These are phyloP conservation scores for Pulveroboletus sp. DNA, from an alignment of 768 basidiomycete species.

Conservation along the genomic window DNA sequence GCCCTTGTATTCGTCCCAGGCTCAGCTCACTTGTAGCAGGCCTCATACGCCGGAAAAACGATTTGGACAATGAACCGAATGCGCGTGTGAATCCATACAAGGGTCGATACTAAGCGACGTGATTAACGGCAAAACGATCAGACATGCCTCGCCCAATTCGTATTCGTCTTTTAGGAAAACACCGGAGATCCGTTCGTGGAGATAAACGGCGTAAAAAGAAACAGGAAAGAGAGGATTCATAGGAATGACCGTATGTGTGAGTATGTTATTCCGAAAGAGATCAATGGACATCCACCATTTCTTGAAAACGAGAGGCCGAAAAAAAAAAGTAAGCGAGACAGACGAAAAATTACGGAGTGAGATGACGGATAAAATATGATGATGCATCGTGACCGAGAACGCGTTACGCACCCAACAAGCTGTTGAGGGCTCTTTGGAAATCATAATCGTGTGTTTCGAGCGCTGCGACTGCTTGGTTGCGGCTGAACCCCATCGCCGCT, in stretches of 20 bases:
- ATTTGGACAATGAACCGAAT: conserved; percentile 4
- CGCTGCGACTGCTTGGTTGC: conserved; percentile 77
- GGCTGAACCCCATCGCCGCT: conserved; percentile 87
- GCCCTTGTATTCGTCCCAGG: neutral
- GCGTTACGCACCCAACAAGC: conserved; percentile 47
- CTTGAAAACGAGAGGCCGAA: conserved; percentile 16
- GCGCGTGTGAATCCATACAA: conserved; percentile 12
- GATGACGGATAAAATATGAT: conserved; percentile 18
- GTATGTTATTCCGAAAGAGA: conserved; percentile 28
- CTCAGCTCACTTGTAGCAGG: too few species aligned
- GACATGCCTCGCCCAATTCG: neutral
- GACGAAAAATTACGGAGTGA: conserved; percentile 18
- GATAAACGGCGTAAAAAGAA: neutral
- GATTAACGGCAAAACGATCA: neutral
- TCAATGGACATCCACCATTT: conserved; percentile 8
- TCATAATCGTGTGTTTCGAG: conserved; percentile 85
- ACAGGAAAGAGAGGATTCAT: conserved; percentile 6
- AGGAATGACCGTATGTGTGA: conserved; percentile 30
- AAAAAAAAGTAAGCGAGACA: neutral
- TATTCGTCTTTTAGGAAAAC: conserved; percentile 4
- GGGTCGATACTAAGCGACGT: neutral
- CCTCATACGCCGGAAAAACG: conserved; percentile 15
- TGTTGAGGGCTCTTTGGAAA: conserved; percentile 74
- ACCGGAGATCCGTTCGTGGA: conserved; percentile 18
- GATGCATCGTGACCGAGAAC: conserved; percentile 3